Base-by-base conservation (phyloP, 192 early-diverging fungal species). In the Coemansia sp. region DNA sequence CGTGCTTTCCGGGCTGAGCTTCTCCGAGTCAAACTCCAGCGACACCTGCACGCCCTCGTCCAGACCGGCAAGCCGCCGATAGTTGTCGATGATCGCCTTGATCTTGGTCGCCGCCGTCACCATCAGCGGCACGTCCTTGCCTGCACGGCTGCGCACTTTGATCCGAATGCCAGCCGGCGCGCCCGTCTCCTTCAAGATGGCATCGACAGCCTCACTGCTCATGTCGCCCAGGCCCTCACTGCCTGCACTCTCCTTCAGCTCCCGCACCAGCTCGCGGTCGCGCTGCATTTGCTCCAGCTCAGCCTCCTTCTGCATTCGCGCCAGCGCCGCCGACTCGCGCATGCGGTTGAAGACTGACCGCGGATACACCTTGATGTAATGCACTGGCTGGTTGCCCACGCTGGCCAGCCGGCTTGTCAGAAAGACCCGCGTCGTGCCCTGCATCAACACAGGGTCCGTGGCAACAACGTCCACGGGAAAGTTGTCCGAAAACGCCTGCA, bases 1-100 rank as follows among this genome's bases (percentile, higher is more conserved):
- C 0, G 63, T 60, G 23, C 19, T 42, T 22, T 18, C 44, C 1
- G 76, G 78, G 43, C 81, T 65, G 2, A 83, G 64, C 8, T 23
- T 47, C 41, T 81, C 81, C 36, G 80, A 78, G 33, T 83, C 82
- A 64, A 81, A 83, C 58, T 78, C 72, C 9, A 83, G 69, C 14
- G 36, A 40, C 4, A 78, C 53, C 0, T 18, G 13, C 3, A 53
- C 47, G 11, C 35, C 37, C 3, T 49, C 22, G 3, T 43, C 28
- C 3, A 83, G 28, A 5, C 45, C 45, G 14, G 67, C 72, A 25
- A 77, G 57, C 19, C 26, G 44, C 27, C 58, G 55, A 55, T 83
- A 83, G 40, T 76, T 67, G 29, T 57, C 43, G 9, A 83, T 55
- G 23, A 83, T 68, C 3, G 77, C 39, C 43, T 68, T 47, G 0